A percentile compares a stretch with the other conserved stretches of the same genome.
These are phyloP conservation scores for Coelastrella sp. DNA, from an alignment of 139 green algal species.

Conservation along the genomic window DNA sequence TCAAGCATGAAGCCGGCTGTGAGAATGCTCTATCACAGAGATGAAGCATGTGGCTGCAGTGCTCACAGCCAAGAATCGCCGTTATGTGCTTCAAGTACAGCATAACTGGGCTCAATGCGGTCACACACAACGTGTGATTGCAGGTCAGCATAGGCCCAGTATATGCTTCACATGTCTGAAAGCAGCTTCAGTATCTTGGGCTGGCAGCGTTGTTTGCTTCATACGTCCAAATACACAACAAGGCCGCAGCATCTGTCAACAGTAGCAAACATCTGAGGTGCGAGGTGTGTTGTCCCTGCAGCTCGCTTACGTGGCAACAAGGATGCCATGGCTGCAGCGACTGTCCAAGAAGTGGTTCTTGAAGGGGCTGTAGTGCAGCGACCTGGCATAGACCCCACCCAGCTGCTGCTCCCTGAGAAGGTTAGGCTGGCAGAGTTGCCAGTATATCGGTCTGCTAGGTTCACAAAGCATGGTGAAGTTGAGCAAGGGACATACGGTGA, in stretches of 20 bases:
- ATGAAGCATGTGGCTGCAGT: neutral
- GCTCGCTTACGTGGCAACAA: slow-evolving; percentile 7
- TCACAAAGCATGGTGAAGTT: neutral
- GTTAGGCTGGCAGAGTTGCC: slow-evolving; percentile 22
- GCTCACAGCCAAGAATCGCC: no score
- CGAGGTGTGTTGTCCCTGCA: neutral
- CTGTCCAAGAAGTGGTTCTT: slow-evolving; percentile 39
- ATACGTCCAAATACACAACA: neutral
- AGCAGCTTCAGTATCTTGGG: no score
- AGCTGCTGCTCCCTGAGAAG: slow-evolving; percentile 29
- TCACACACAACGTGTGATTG: no score
- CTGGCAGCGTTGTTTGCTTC: no score
- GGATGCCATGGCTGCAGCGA: slow-evolving; percentile 6
- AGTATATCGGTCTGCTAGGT: neutral
- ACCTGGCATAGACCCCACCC: neutral
- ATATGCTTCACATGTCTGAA: no score
- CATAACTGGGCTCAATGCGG: no score
- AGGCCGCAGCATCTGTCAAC: neutral
- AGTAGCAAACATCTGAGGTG: neutral
- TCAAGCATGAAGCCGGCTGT: neutral
- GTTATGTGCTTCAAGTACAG: no score
- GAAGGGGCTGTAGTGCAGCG: slow-evolving; percentile 2
- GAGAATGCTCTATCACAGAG: neutral
- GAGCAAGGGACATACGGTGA: neutral
- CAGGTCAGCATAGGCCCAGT: no score